phyloP scores from a whole-genome alignment of 805 yeast species.

The Ogataea ramenticola region DNA sequence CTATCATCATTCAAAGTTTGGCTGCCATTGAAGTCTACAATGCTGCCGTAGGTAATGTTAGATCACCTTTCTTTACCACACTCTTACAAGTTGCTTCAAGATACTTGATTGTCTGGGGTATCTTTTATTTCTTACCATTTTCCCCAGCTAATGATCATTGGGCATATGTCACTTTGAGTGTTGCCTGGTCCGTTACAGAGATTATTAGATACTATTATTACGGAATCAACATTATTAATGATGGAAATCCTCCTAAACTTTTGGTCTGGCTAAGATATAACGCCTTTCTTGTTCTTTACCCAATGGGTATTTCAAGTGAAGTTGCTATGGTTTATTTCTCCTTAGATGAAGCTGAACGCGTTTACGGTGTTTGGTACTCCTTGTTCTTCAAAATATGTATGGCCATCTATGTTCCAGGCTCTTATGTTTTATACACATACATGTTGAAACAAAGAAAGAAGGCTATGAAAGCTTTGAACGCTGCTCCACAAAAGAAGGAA shows the following conservation, averaged over 20 bases:
- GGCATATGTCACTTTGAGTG: slow-evolving; percentile 58
- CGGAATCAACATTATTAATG: slow-evolving; percentile 52
- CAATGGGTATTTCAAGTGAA: slow-evolving; percentile 89
- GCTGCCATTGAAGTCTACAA: slow-evolving; percentile 81
- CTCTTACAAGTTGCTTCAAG: slow-evolving; percentile 84
- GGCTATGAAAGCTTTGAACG: slow-evolving; percentile 43
- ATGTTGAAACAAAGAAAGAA: slow-evolving; percentile 86
- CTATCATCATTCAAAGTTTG: slow-evolving; percentile 64
- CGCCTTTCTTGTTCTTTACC: slow-evolving; percentile 75
- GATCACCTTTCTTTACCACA: slow-evolving; percentile 80
- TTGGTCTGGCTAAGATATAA: slow-evolving; percentile 77
- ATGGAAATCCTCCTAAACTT: slow-evolving; percentile 45
- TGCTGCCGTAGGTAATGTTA: slow-evolving; percentile 71
- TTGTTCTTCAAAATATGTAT: slow-evolving; percentile 50
- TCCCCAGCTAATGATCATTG: slow-evolving; percentile 54
- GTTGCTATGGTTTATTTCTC: slow-evolving; percentile 62
- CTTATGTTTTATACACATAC: slow-evolving; percentile 75
- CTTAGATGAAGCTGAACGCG: slow-evolving; percentile 56
- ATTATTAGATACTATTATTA: slow-evolving; percentile 84
- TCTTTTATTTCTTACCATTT: slow-evolving; percentile 67
- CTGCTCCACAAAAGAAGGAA: slow-evolving; percentile 1
- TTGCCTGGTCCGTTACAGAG: slow-evolving; percentile 96
- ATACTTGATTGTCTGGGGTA: slow-evolving; percentile 73
- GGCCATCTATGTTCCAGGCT: slow-evolving; percentile 75
- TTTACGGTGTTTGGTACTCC: slow-evolving; percentile 44